Base-by-base conservation (phyloP, 1,284 basidiomycete genomes). In the Stygiomarasmius scandens region DNA sequence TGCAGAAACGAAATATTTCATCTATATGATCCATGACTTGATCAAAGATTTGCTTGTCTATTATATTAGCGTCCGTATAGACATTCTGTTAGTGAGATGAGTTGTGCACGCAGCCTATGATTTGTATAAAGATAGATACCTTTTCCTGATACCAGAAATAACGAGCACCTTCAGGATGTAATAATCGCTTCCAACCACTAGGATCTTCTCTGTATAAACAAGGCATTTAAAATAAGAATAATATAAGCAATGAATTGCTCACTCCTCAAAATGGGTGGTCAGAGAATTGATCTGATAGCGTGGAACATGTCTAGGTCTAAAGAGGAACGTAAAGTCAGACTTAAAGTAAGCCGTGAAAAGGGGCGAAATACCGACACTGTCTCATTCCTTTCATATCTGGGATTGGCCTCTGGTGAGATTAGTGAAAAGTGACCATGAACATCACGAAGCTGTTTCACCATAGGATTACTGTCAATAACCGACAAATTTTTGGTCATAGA, bases 31-130 rank as follows among this genome's bases (percentile, higher is more conserved):
- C 61, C 5, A 61, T 61, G 5, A 75, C 62, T 27, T 69, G 66
- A 1, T 52, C 36, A 9, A 67, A 52, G 6, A 69, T 63, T 0
- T 53, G 49, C 2, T 45, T 1, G 47, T 79, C 66, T 49, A 69
- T 73, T 1, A 81, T 63, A 52, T 77, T 64, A 6, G 73, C 69
- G 57, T 80, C 77, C 0, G 78, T 79, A 44, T 72, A 75, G 0
- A 77, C 68, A 41, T 69, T 70, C 70, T 73, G 41, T 20, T 23
- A 34, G 10, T 36, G 29, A 6, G 29, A 6, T n/a, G n/a, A 44
- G 51, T 9, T 44, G 16, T 38, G 54, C 29, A 32, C 29, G 12
- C 6, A 32, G 29, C 6, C 6, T 32, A 32, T 5, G 29, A 32
- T 32, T 5, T 6, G 12, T 6, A 32, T 5, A 32, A 32, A 32